Evolutionary conservation across 2,329 filamentous ascomycete species (phyloP).

Genomic region (Fusarium odoratissimum): DNA sequence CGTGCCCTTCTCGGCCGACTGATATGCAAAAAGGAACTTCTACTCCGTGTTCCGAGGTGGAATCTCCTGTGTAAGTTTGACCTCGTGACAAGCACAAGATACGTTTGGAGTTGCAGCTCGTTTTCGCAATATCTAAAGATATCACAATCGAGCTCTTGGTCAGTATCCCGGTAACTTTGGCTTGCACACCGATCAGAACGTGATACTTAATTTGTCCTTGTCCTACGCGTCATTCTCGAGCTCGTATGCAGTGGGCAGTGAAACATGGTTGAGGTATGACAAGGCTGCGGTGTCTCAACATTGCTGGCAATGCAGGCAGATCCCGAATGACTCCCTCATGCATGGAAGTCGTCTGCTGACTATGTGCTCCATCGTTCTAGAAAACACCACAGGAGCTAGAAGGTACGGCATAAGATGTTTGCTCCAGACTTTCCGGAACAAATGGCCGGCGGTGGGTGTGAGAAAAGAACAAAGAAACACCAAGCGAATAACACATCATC

Average conservation of each 20-base stretch:
- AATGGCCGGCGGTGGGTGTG: conserved; percentile 15
- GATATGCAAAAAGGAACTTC: conserved; percentile 28
- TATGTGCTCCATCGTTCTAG: conserved; percentile 31
- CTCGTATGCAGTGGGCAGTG: conserved; percentile 36
- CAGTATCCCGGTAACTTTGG: neutral
- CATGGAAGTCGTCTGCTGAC: conserved; percentile 42
- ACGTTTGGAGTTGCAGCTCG: conserved; percentile 1
- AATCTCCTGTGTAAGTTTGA: conserved; percentile 10
- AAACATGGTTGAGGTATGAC: conserved; percentile 43
- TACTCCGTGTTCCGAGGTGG: conserved; percentile 28
- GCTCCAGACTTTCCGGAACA: conserved; percentile 9
- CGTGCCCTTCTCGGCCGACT: conserved; percentile 41
- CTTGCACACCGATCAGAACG: conserved; percentile 21
- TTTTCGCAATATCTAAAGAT: conserved; percentile 10
- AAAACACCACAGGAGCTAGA: conserved; percentile 20
- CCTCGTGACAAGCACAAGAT: conserved; percentile 25
- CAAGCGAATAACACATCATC: conserved; percentile 29
- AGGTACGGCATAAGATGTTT: conserved; percentile 18
- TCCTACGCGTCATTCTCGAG: conserved; percentile 27
- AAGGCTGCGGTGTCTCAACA: conserved; percentile 37
- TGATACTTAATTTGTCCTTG: conserved; percentile 11
- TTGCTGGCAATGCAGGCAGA: conserved; percentile 44
- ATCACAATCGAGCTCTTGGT: conserved; percentile 9
- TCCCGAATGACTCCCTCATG: conserved; percentile 44
- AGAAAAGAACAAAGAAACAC: conserved; percentile 7